Conservation (phyloP, 2,329 filamentous ascomycete species). For the Stachybotrys elegans region DNA sequence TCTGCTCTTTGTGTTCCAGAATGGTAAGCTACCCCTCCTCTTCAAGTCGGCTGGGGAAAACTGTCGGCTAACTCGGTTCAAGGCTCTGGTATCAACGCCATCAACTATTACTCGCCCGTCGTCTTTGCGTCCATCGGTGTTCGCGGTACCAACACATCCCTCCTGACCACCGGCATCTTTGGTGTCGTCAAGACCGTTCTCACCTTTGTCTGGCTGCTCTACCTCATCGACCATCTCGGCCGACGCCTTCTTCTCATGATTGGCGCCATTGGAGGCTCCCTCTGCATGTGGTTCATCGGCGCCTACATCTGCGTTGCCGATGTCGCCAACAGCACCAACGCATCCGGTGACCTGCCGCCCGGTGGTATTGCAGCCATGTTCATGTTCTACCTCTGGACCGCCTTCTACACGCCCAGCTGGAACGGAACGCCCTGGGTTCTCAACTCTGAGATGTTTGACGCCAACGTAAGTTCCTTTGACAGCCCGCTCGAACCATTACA, state of each 20-base stretch:
- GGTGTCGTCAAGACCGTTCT: constrained; percentile 69
- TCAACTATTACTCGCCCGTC: constrained; percentile 64
- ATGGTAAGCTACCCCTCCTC: constrained; percentile 38
- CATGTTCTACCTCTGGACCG: constrained; percentile 51
- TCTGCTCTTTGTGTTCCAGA: constrained; percentile 75
- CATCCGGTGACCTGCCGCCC: constrained; percentile 11
- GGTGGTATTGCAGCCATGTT: constrained; percentile 65
- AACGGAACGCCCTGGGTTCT: constrained; percentile 73
- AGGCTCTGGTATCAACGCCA: constrained; percentile 64
- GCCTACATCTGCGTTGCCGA: constrained; percentile 32
- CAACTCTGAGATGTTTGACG: constrained; percentile 71
- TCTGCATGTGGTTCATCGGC: constrained; percentile 62
- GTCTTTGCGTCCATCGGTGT: constrained; percentile 42
- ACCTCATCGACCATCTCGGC: constrained; percentile 57
- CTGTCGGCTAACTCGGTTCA: constrained; percentile 5
- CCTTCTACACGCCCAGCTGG: constrained; percentile 67
- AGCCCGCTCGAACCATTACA: no score
- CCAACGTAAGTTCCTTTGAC: no score
- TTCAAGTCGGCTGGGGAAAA: constrained; percentile 16
- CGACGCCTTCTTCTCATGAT: constrained; percentile 57
- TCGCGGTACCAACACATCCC: constrained; percentile 36
- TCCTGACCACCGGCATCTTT: constrained; percentile 67
- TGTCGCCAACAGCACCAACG: constrained; percentile 38
- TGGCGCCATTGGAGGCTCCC: constrained; percentile 55
- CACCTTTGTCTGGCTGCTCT: constrained; percentile 65